These are phyloP conservation scores for Panaeolus cyanescens DNA, from an alignment of 768 basidiomycete genomes.

Conservation along the genomic window DNA sequence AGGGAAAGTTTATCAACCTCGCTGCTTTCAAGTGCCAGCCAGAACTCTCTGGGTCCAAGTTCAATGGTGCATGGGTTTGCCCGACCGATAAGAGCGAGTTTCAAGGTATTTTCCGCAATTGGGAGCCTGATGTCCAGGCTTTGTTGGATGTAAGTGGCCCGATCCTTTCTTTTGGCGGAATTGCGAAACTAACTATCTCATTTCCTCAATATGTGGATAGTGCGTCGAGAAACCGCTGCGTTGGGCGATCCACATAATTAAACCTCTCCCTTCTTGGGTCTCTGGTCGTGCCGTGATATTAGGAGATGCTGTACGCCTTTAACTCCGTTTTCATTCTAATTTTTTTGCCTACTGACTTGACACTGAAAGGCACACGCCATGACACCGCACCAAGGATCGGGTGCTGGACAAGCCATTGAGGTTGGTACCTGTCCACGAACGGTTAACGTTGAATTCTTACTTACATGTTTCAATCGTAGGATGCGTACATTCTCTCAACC, in stretches of 20 bases:
- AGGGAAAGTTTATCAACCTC: constrained; percentile 61
- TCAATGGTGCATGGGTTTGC: constrained; percentile 53
- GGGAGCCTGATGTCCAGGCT: constrained; percentile 63
- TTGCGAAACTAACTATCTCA: constrained; percentile 8
- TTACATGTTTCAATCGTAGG: constrained; percentile 33
- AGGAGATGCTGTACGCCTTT: constrained; percentile 48
- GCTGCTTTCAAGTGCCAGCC: constrained; percentile 55
- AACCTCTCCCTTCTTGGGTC: constrained; percentile 51
- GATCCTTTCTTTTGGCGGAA: background rate
- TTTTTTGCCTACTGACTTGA: background rate
- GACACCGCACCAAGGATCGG: constrained; percentile 57
- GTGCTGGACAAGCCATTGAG: constrained; percentile 62
- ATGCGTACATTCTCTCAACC: constrained; percentile 46
- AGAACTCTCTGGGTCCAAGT: constrained; percentile 53
- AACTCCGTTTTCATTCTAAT: constrained; percentile 8
- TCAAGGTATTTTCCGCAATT: constrained; percentile 41
- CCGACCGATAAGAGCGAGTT: constrained; percentile 48
- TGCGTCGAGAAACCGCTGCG: constrained; percentile 51
- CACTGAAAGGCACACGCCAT: constrained; percentile 50
- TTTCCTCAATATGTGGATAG: constrained; percentile 37
- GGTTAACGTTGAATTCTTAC: constrained; percentile 32
- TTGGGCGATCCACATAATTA: constrained; percentile 67
- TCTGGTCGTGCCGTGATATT: constrained; percentile 50
- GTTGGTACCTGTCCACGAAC: constrained; percentile 23
- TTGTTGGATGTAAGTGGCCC: constrained; percentile 49